These are phyloP conservation scores for Zopfia rhizophila DNA, from an alignment of 2,329 filamentous ascomycete genomes.

Conservation along the genomic window DNA sequence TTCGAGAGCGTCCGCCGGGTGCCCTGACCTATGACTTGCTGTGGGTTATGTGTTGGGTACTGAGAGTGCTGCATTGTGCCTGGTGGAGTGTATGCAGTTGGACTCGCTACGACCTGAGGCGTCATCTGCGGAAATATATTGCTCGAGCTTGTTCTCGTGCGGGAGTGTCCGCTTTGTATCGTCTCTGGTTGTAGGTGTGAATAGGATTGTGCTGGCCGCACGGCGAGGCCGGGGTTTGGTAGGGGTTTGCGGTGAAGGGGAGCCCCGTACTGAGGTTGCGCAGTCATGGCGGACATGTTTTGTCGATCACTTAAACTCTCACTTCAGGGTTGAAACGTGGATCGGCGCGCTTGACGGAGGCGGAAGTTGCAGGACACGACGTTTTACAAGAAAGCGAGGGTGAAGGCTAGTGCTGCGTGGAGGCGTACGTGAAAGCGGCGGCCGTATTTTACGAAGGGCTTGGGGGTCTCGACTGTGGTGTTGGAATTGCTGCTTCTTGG, in stretches of 20 bases:
- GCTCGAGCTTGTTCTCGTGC: constrained; percentile 51
- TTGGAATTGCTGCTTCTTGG: constrained; percentile 30
- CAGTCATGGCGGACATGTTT: constrained; percentile 43
- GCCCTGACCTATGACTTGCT: constrained; percentile 32
- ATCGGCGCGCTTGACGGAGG: background rate
- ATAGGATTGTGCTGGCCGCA: constrained; percentile 37
- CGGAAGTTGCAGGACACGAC: constrained; percentile 9
- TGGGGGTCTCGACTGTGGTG: constrained; percentile 11
- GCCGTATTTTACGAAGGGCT: constrained; percentile 19
- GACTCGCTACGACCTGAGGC: constrained; percentile 27
- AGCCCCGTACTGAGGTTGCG: constrained; percentile 41
- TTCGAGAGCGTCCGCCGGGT: constrained; percentile 71
- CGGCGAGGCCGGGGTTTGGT: constrained; percentile 41
- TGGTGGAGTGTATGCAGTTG: constrained; percentile 31
- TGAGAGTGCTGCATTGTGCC: constrained; percentile 44
- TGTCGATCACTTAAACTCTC: constrained; percentile 22
- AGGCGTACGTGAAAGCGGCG: constrained; percentile 19
- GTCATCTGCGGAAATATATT: constrained; percentile 43
- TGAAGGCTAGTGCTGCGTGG: constrained; percentile 3
- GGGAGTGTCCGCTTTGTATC: constrained; percentile 42
- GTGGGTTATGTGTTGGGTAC: constrained; percentile 43
- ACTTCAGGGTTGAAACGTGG: constrained; percentile 38
- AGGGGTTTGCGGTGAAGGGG: constrained; percentile 49
- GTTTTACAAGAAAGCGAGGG: constrained; percentile 9
- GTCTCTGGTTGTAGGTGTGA: constrained; percentile 30